Evolutionary conservation across 148 eudicot genomes (phyloP), one percentile per base, ranked within the genome.

Genomic region (Arbutus unedo): DNA sequence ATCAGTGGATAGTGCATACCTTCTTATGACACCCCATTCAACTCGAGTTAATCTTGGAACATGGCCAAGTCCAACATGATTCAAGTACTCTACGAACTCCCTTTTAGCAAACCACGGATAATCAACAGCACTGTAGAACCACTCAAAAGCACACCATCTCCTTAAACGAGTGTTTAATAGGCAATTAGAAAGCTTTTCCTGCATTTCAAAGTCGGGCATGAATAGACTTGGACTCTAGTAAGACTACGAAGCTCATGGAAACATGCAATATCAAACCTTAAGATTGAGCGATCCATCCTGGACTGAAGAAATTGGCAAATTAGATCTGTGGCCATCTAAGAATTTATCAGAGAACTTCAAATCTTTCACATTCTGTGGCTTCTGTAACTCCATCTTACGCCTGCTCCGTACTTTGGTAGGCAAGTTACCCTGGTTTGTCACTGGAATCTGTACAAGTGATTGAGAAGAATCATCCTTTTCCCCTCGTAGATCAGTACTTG

Each of bases 71-170:
- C 98, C 99, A 86, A 97, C 99, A 89, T 97, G 98, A 72, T 90
- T 88, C 82, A 97, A 83, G 88, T 97, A 97, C 85, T 97, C 98
- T 72, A 97, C 96, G 86, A 97, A 97, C 86, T 97, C 98, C 85
- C 95, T 93, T 85, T 93, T 94, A 82, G 99, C 96, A 87, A 97
- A 97, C 99, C 99, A 97, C 79, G 98, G 98, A 87, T 93, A 97
- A 89, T 97, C 99, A 85, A 94, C 92, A 44, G 98, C 97, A 88
- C 98, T 93, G 85, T 97, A 97, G 88, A 94, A 97, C 99, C 99
- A 97, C 86, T 97, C 99, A 79, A 81, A 93, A 59, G 91, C 87
- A 86, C 98, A 97, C 98, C 98, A 94, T 81, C 96, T 91, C 83
- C 97, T 85, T 50, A 87, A 87, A 55, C 83, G 90, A 54, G 77